A percentile compares a stretch with the other conserved stretches of the same genome.
These are phyloP conservation scores for Chondrus crispus DNA, from an alignment of 23 red algal genomes.

Conservation along the genomic window DNA sequence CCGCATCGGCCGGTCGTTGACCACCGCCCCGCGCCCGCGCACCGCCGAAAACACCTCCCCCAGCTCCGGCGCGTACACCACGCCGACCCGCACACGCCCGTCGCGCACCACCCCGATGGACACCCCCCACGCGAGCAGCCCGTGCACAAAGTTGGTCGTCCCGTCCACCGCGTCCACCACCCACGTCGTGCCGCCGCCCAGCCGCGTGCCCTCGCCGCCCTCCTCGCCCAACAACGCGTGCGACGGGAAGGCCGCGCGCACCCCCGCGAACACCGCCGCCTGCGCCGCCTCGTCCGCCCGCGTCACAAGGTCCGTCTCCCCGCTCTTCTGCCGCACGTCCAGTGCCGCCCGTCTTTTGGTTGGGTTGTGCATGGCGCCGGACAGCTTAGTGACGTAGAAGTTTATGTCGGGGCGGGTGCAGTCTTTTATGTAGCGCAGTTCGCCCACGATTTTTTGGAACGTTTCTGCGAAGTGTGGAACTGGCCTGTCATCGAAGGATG, in stretches of 20 bases:
- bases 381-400: no score
- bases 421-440: no score
- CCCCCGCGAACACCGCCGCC: constrained; percentile 36
- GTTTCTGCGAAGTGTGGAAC: no score
- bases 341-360: background rate
- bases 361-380: no score
- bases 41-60: constrained; percentile 77
- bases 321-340: background rate
- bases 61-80: constrained; percentile 79
- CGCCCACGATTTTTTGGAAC: no score
- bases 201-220: background rate
- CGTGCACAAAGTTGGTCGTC: constrained; percentile 93
- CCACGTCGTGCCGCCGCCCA: constrained; percentile 60
- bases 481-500: background rate
- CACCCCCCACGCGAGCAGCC: constrained; percentile 65
- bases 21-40: constrained; percentile 65
- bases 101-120: constrained; percentile 68
- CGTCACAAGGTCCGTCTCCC: constrained; percentile 64
- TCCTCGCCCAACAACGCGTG: constrained; percentile 60
- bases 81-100: constrained; percentile 55
- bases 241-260: constrained; percentile 16
- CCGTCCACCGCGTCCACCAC: constrained; percentile 97
- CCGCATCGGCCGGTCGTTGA: constrained; percentile 63
- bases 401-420: no score
- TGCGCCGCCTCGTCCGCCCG: constrained; percentile 55